Evolutionary conservation across 1,284 basidiomycete species (phyloP).

Genomic region (Sporisorium exsertum): DNA sequence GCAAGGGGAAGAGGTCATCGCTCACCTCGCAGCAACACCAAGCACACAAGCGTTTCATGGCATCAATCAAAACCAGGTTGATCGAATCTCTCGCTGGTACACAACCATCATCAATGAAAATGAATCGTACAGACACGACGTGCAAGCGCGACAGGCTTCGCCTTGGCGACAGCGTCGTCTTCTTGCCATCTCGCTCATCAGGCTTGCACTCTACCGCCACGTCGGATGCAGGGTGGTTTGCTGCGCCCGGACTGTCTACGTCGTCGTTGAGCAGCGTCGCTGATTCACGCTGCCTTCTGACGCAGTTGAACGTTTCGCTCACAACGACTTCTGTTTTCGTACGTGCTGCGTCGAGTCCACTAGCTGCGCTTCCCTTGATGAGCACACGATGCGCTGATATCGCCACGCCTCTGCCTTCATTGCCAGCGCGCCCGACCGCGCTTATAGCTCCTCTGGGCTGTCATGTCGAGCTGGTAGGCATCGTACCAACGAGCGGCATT

Average conservation of each 20-base stretch:
- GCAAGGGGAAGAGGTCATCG: constrained; percentile 26
- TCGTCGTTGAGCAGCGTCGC: not conserved
- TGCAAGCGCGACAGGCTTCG: constrained; percentile 5
- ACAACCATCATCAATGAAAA: not conserved
- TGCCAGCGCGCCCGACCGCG: not conserved
- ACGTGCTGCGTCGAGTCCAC: constrained; percentile 6
- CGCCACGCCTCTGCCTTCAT: not conserved
- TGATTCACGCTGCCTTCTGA: constrained; percentile 13
- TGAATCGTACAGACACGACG: not conserved
- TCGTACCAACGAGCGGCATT: constrained; percentile 4
- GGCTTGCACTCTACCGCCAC: not conserved
- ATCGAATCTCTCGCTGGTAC: constrained; percentile 2
- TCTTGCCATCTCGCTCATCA: constrained; percentile 10
- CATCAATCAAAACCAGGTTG: constrained; percentile 11
- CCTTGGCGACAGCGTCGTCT: constrained; percentile 19
- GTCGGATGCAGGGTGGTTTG: constrained; percentile 14
- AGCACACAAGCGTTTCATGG: constrained; percentile 30
- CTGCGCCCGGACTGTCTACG: not conserved
- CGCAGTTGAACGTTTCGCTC: constrained; percentile 9
- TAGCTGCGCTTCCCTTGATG: constrained; percentile 23
- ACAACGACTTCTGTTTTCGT: constrained; percentile 6
- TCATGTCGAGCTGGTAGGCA: constrained; percentile 11
- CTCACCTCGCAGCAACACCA: constrained; percentile 25
- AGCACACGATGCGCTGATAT: constrained; percentile 8
- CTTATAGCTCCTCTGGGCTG: constrained; percentile 23